Evolutionary conservation across 2,329 filamentous ascomycete species (phyloP).

Genomic region (Penicillium sp.): DNA sequence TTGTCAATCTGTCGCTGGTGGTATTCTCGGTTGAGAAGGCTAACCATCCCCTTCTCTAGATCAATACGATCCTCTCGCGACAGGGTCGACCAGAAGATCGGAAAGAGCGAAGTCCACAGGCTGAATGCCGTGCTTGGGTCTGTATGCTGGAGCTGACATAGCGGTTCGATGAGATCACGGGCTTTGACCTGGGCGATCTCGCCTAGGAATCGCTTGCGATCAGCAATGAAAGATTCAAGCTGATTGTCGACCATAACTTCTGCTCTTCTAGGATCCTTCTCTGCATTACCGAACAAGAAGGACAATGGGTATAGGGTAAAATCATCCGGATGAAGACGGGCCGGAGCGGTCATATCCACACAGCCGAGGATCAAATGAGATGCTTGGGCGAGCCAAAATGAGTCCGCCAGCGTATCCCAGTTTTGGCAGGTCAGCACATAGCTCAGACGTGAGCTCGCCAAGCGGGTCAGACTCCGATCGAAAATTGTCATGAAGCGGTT

Average conservation of each 20-base stretch:
- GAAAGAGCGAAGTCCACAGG: conserved; percentile 90
- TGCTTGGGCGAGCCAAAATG: conserved; percentile 96
- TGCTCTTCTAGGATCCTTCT: conserved; percentile 67
- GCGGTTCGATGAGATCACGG: conserved; percentile 85
- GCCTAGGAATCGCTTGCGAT: conserved; percentile 80
- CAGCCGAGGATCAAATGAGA: conserved; percentile 91
- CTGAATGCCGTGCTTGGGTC: conserved; percentile 82
- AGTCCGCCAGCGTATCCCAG: conserved; percentile 93
- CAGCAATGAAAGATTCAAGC: conserved; percentile 77
- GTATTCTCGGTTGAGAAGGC: conserved; percentile 90
- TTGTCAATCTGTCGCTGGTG: conserved; percentile 93
- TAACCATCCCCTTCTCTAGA: conserved; percentile 88
- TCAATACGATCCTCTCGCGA: conserved; percentile 87
- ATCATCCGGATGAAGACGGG: conserved; percentile 81
- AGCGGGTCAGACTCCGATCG: conserved; percentile 90
- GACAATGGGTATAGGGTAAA: conserved; percentile 78
- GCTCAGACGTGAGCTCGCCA: conserved; percentile 82
- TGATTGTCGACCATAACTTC: conserved; percentile 79
- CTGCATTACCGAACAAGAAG: conserved; percentile 73
- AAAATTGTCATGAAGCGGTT: conserved; percentile 97
- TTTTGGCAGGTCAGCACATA: conserved; percentile 93
- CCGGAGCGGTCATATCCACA: conserved; percentile 79
- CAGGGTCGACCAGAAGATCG: conserved; percentile 89
- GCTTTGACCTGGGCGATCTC: conserved; percentile 86
- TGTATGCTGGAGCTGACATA: conserved; percentile 89